Base-by-base conservation (phyloP, 2,329 filamentous ascomycete genomes). In the Herpotrichia juniperi region DNA sequence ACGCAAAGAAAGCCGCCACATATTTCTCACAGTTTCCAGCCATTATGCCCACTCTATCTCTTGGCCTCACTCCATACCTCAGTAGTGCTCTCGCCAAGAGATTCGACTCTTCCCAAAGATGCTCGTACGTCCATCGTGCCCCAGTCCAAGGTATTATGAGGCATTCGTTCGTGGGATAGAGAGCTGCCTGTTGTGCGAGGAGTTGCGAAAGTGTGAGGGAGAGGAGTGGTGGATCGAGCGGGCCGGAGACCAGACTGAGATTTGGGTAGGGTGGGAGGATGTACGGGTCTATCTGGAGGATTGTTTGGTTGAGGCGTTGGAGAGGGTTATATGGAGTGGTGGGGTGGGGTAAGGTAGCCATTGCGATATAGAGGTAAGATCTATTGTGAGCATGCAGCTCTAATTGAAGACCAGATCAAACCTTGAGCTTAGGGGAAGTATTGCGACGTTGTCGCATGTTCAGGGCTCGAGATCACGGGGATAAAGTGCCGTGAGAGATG, bases 101-200 rank as follows among this genome's bases (percentile, higher is more conserved):
- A 48, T 65, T 71, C 16, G 74, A 76, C 48, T 76, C 72, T 9
- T 73, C 64, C 62, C 66, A 70, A 46, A 78, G 57, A 25, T 68
- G 63, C 44, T 71, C 62, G 10, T 88, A 88, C 45, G 84, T 85
- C 88, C 88, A 92, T 63, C 89, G 79, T 3, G 87, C 83, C 1
- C 85, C 86, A 0, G 88, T 91, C 88, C 88, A 92, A 0, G 89
- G 87, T 45, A 89, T 88, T 21, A 92, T 81, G 35, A 93, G 73
- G 54, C 85, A 89, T 68, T 92, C 88, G 48, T 83, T 80, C 45
- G 82, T 78, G 21, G 85, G 83, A 69, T 89, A 85, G 42, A 85
- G 80, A 44, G 84, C 79, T 39, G 83, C 86, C 73, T 93, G 89
- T 12, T 90, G 79, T 53, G 88, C 86, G 32, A 93, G 79, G 1